These are phyloP conservation scores for Coniochaeta sp. DNA, from an alignment of 2,329 filamentous ascomycete genomes.

Conservation along the genomic window DNA sequence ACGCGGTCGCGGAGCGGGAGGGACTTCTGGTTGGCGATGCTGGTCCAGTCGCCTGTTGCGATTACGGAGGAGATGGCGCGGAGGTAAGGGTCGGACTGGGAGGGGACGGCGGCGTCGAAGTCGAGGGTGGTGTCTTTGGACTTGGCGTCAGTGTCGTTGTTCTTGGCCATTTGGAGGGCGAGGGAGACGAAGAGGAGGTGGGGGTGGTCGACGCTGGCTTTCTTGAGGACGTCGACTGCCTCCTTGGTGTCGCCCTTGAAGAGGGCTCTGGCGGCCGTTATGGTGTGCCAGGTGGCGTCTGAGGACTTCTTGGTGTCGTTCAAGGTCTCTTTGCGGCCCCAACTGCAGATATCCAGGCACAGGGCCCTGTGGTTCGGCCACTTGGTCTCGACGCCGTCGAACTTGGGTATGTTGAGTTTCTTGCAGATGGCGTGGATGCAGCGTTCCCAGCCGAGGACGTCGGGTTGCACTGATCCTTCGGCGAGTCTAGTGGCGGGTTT, in stretches of 20 bases:
- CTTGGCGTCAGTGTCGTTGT: conserved; percentile 32
- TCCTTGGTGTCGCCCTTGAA: conserved; percentile 64
- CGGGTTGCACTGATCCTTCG: conserved; percentile 36
- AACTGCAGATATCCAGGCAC: conserved; percentile 68
- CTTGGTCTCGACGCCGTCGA: conserved; percentile 55
- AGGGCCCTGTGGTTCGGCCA: conserved; percentile 66
- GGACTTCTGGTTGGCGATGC: conserved; percentile 65
- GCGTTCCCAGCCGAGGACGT: conserved; percentile 50
- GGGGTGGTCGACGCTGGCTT: conserved; percentile 53
- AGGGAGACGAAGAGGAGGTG: conserved; percentile 64
- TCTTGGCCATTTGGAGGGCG: conserved; percentile 56
- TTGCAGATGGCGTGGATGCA: conserved; percentile 59
- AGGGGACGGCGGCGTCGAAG: conserved; percentile 52
- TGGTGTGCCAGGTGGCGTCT: conserved; percentile 56
- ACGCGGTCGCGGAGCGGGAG: conserved; percentile 69
- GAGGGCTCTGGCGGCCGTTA: conserved; percentile 68
- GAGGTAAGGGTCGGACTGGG: conserved; percentile 69
- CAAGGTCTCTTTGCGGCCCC: conserved; percentile 45
- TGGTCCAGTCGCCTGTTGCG: conserved; percentile 67
- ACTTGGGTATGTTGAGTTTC: conserved; percentile 38
- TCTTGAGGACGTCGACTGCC: conserved; percentile 64
- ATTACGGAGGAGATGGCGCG: conserved; percentile 74
- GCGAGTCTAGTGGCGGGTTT: conserved; percentile 40
- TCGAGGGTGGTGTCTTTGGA: conserved; percentile 33
- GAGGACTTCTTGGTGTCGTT: conserved; percentile 29